Evolutionary conservation across 495 filamentous ascomycete genomes (phyloP), one percentile per base, ranked within the genome.

Genomic region (Lasiosphaeria hispida): DNA sequence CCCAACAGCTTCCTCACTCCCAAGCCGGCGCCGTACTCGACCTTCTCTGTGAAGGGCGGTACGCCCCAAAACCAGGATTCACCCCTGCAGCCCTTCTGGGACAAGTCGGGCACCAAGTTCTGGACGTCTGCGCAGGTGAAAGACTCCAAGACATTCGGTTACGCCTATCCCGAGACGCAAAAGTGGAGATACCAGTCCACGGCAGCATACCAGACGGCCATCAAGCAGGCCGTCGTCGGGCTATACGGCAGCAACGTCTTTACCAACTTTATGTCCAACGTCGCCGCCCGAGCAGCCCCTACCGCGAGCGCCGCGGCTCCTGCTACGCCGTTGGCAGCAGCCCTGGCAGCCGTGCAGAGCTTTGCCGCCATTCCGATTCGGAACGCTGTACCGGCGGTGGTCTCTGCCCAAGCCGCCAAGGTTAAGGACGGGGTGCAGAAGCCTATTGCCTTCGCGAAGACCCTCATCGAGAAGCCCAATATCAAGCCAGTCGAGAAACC

Each of bases 131-230:
- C 69, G 35, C 63, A 67, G 66, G 60, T 74, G 42, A 72, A 70
- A 57, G 54, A 71, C 44, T 53, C 65, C 19, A 23, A 48, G 33
- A 68, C 67, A 10, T 83, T 86, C 23, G 77, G 73, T 14, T 88
- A 87, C 66, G 83, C 79, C 7, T 88, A 88, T 63, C 72, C 80
- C 1, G 84, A 87, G 54, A 77, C 84, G 14, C 66, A 71, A 35
- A 51, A 56, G 37, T 71, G 68, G 66, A 53, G 55, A 8, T 67
- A 55, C 19, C 10, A 19, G 1, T 50, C 37, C 45, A 43, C 19
- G 1, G 3, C 23, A 1, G 57, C 45, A 4, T 68, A 71, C 48
- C 64, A 63, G 18, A 30, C 57, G 0, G 37, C 55, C 2, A 44
- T 69, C 36, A 53, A 57, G 11, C 55, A 53, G 45, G 33, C 53